These are phyloP conservation scores for Neocucurbitaria cava DNA, from an alignment of 2,329 filamentous ascomycete genomes.

Conservation along the genomic window DNA sequence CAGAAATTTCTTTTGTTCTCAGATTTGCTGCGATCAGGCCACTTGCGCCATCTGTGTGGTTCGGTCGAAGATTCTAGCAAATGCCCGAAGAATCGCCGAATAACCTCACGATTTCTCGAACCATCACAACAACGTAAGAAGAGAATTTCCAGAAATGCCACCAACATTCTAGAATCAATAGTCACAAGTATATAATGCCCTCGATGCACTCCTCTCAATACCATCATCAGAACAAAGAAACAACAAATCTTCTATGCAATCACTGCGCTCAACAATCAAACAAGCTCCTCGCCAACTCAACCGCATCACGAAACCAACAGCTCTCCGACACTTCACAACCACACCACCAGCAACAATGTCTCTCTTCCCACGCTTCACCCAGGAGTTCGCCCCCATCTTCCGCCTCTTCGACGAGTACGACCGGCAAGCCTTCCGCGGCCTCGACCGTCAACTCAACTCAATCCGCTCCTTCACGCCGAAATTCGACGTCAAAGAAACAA, in stretches of 20 bases:
- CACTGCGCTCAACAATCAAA: slow-evolving; percentile 42
- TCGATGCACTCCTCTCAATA: slow-evolving; percentile 7
- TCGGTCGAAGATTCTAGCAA: slow-evolving; percentile 32
- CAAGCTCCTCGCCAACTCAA: slow-evolving; percentile 40
- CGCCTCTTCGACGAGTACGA: slow-evolving; percentile 58
- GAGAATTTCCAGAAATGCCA: slow-evolving; percentile 7
- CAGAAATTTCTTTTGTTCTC: slow-evolving; percentile 3
- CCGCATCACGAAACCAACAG: slow-evolving; percentile 37
- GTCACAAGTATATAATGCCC: slow-evolving; percentile 38
- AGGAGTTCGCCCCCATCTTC: slow-evolving; percentile 54
- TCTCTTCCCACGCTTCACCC: slow-evolving; percentile 52
- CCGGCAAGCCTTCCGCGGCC: slow-evolving; percentile 39
- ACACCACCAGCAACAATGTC: slow-evolving; percentile 46
- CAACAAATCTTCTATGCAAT: slow-evolving; percentile 45
- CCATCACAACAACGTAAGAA: slow-evolving; percentile 14
- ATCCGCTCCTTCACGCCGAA: slow-evolving; percentile 72
- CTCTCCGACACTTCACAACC: slow-evolving; percentile 27
- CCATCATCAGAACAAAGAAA: slow-evolving; percentile 39
- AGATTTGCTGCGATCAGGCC: slow-evolving; percentile 1
- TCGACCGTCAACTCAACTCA: slow-evolving; percentile 28
- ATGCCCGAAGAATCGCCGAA: slow-evolving; percentile 29
- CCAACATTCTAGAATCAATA: slow-evolving; percentile 38
- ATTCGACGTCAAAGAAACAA: slow-evolving; percentile 78
- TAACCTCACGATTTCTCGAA: slow-evolving; percentile 23
- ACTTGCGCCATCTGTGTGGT: not conserved